These are phyloP conservation scores for Asterochloris sp. DNA, from an alignment of 139 green algal species.

Conservation along the genomic window DNA sequence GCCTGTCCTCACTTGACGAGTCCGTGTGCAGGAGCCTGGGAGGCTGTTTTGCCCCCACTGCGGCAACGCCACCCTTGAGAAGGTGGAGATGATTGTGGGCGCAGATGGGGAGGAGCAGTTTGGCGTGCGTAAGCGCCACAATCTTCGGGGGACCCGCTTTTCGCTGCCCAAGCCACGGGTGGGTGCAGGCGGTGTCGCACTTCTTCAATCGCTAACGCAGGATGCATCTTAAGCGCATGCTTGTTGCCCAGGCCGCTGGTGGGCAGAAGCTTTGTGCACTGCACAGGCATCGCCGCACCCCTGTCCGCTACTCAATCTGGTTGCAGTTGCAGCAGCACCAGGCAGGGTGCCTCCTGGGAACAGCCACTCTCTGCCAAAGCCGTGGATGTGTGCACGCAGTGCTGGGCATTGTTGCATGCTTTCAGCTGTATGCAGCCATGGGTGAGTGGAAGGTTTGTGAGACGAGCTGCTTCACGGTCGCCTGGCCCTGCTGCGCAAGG, in stretches of 20 bases:
- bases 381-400: neutral
- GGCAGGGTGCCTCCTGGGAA: neutral
- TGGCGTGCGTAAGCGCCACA: conserved; percentile 74
- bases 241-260: neutral
- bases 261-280: neutral
- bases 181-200: neutral
- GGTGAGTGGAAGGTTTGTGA: no score
- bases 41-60: conserved; percentile 93
- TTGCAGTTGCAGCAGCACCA: neutral
- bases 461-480: no score
- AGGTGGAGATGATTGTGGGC: conserved; percentile 74
- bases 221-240: neutral
- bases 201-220: neutral
- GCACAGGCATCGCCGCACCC: neutral
- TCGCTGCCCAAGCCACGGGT: conserved; percentile 89
- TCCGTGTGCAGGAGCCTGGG: conserved; percentile 32
- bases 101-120: conserved; percentile 73
- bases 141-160: conserved; percentile 79
- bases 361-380: no score
- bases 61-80: conserved; percentile 85
- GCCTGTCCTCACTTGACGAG: no score
- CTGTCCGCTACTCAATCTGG: neutral
- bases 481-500: no score
- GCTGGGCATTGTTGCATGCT: neutral
- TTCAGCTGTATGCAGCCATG: neutral